phyloP scores from a whole-genome alignment of 495 filamentous ascomycete species.

The Penicillium flavigenum region DNA sequence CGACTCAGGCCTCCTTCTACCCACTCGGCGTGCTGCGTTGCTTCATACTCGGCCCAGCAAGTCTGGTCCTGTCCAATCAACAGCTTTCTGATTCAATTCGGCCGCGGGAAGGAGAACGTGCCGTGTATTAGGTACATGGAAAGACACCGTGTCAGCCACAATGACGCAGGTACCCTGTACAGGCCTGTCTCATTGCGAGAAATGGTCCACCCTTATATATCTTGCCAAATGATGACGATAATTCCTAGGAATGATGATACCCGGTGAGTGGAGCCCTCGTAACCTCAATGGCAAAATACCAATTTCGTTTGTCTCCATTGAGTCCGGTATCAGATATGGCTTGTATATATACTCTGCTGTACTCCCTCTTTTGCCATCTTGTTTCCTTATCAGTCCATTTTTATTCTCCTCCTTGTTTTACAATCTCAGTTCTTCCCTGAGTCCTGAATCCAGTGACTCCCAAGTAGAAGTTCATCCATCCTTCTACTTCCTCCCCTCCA shows the following conservation, averaged over 20 bases:
- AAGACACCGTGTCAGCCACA: constrained; percentile 14
- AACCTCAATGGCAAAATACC: constrained; percentile 17
- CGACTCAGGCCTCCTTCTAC: constrained; percentile 23
- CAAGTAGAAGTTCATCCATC: constrained; percentile 8
- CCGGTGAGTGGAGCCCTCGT: constrained; percentile 31
- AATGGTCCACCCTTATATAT: constrained; percentile 18
- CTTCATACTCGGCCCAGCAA: constrained; percentile 24
- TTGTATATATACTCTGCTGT: constrained; percentile 19
- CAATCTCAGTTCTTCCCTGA: background rate
- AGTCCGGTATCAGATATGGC: constrained; percentile 18
- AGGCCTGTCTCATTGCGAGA: constrained; percentile 3
- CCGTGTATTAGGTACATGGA: constrained; percentile 24
- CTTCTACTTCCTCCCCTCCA: constrained; percentile 9
- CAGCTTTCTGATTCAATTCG: background rate
- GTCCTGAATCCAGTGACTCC: constrained; percentile 13
- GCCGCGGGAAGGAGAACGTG: background rate
- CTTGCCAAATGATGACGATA: constrained; percentile 42
- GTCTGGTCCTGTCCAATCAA: constrained; percentile 17
- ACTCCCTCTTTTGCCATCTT: constrained; percentile 10
- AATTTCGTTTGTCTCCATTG: constrained; percentile 18
- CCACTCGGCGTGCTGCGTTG: constrained; percentile 29
- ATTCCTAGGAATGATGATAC: constrained; percentile 43
- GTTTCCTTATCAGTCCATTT: constrained; percentile 8
- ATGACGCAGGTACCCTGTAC: constrained; percentile 30
- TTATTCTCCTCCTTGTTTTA: constrained; percentile 10